Base-by-base conservation (phyloP, 495 filamentous ascomycete genomes). In the Staphylotrichum longicolle region DNA sequence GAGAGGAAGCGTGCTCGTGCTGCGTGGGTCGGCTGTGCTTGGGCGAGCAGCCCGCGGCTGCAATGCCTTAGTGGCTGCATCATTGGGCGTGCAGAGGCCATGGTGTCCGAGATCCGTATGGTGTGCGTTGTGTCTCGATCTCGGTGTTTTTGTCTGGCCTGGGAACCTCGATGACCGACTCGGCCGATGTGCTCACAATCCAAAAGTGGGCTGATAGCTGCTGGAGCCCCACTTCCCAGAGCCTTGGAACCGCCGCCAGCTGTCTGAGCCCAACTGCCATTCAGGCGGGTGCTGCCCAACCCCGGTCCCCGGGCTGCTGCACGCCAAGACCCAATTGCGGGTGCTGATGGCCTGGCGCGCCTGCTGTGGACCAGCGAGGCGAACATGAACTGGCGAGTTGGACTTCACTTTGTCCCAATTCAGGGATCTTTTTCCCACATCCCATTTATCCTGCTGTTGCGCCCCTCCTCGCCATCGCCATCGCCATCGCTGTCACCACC, bases 91-190 rank as follows among this genome's bases (percentile, higher is more conserved):
- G 39, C 27, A 7, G 54, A 40, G 14, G 61, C 41, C 61, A 63
- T 63, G 27, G 49, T 37, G 27, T 12, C 32, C 34, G 37, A 3
- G 55, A 3, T 34, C 5, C 0, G 47, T 5, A 5, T 9, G 34
- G 20, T 0, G 20, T 27, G 20, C 20, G 20, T 27, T 12, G 10
- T 35, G 14, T 47, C 41, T 20, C n/a, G 41, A 3, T 9, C 32
- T 39, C 32, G 48, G 14, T 47, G n/a, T 34, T 39, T n/a, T 39
- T 27, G 42, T 11, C 11, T 35, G 14, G 48, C 45, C 10, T 46
- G 39, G 39, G 57, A 54, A 63, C 61, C 61, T 63, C 54, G 54
- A 63, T 34, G 61, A 58, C 47, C 42, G 54, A 48, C 5, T 45
- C 11, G 41, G 37, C 52, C 41, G 42, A 60, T 47, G 51, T 39